Percentiles rank a stretch among this genome's conserved stretches.
Conservation (phyloP, 495 filamentous ascomycete species). For the Clohesyomyces aquaticus region DNA sequence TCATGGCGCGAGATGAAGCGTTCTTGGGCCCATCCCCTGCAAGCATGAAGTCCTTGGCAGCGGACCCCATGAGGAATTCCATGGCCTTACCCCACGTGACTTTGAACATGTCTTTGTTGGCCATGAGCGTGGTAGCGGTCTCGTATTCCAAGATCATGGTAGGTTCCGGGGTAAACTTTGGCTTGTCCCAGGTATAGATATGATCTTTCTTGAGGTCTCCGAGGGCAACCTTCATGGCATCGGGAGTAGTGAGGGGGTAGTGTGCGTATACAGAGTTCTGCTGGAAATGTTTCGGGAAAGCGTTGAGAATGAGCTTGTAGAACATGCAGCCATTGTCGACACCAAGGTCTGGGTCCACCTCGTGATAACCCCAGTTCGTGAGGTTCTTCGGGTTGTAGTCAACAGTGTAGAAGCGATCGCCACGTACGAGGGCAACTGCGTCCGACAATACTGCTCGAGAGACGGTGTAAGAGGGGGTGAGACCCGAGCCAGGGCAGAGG, state of each 20-base stretch:
- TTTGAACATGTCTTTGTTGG: constrained; percentile 57
- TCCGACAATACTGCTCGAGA: constrained; percentile 84
- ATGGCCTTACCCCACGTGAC: constrained; percentile 62
- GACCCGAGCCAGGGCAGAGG: constrained; percentile 76
- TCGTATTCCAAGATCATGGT: constrained; percentile 56
- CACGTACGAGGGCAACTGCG: constrained; percentile 80
- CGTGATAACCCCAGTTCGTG: constrained; percentile 76
- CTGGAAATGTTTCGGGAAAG: constrained; percentile 63
- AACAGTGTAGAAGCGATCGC: constrained; percentile 83
- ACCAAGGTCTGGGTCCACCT: constrained; percentile 53
- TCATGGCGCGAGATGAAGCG: constrained; percentile 53
- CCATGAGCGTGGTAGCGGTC: constrained; percentile 54
- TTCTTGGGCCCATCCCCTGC: constrained; percentile 57
- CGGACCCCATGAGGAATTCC: constrained; percentile 53
- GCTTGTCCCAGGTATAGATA: constrained; percentile 58
- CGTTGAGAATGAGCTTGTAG: constrained; percentile 63
- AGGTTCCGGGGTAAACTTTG: constrained; percentile 45
- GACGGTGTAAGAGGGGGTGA: constrained; percentile 80
- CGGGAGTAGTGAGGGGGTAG: constrained; percentile 63
- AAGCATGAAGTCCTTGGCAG: constrained; percentile 59
- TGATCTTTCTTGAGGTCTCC: constrained; percentile 50
- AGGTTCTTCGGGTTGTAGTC: constrained; percentile 71
- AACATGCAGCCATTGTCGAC: constrained; percentile 64
- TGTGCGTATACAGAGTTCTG: constrained; percentile 62
- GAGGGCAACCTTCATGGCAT: constrained; percentile 58